Evolutionary conservation across 164 flowering plant species (phyloP).

Genomic region (Aristolochia fimbriata): DNA sequence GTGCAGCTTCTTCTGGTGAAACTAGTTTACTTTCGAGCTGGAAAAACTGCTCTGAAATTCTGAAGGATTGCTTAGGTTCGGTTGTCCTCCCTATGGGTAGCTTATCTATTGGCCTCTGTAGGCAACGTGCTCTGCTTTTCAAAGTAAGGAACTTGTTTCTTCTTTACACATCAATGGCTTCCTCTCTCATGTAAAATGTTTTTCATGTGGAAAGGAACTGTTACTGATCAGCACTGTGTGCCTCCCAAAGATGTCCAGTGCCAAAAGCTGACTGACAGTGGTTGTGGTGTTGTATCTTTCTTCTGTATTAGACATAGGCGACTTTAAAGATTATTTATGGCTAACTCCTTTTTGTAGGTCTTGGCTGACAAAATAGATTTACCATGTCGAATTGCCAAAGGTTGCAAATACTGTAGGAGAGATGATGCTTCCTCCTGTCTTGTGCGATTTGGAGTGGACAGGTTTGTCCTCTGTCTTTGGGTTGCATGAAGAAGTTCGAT

Average conservation of each 20-base stretch:
- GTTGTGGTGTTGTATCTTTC: no score
- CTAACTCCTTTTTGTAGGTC: slow-evolving; percentile 36
- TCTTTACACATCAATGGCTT: no score
- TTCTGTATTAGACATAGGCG: no score
- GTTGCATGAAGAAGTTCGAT: no score
- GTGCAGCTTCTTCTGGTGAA: slow-evolving; percentile 60
- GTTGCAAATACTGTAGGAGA: slow-evolving; percentile 78
- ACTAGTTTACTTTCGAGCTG: slow-evolving; percentile 43
- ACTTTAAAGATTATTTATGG: not conserved
- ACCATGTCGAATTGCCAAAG: slow-evolving; percentile 93
- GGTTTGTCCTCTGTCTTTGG: slow-evolving; percentile 24
- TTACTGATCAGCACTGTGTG: no score
- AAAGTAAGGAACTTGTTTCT: slow-evolving; percentile 37
- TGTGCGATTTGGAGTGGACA: slow-evolving; percentile 72
- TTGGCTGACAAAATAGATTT: slow-evolving; percentile 81
- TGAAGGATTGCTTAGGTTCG: slow-evolving; percentile 76
- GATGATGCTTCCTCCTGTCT: slow-evolving; percentile 87
- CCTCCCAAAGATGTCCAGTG: no score
- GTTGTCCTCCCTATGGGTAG: slow-evolving; percentile 82
- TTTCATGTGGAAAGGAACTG: no score
- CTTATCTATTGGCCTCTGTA: slow-evolving; percentile 79
- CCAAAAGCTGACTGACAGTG: no score
- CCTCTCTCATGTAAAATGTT: no score
- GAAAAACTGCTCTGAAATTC: slow-evolving; percentile 58
- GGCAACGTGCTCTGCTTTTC: slow-evolving; percentile 85